Evolutionary conservation across 257 asterid species (phyloP).

Genomic region (Jacaranda mimosifolia): DNA sequence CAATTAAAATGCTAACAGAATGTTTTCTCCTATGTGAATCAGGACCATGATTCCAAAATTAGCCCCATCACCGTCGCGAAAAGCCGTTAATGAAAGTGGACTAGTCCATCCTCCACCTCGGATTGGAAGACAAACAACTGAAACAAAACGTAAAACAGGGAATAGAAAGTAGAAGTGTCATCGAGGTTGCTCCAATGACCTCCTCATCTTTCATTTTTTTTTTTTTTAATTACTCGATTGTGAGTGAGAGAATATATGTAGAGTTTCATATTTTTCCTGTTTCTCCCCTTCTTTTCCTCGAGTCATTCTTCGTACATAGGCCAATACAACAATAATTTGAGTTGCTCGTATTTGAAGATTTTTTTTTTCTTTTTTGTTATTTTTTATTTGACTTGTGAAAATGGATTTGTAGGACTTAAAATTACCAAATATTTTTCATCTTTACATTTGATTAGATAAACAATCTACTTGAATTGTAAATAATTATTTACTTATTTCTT

Average conservation of each 20-base stretch:
- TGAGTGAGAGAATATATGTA: constrained; percentile 42
- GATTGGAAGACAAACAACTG: constrained; percentile 61
- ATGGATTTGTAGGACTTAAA: constrained; percentile 31
- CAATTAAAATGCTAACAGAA: background rate
- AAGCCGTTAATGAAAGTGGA: constrained; percentile 52
- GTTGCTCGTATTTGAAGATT: constrained; percentile 44
- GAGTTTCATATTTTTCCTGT: constrained; percentile 22
- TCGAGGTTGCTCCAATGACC: constrained; percentile 20
- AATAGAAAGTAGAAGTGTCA: constrained; percentile 57
- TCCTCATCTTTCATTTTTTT: constrained; percentile 38
- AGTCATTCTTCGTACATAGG: constrained; percentile 37
- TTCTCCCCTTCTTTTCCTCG: background rate
- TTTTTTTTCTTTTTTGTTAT: background rate
- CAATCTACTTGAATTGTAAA: too few species aligned
- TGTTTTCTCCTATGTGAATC: constrained; percentile 23
- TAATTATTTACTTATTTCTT: background rate
- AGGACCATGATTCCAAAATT: constrained; percentile 65
- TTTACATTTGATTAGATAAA: background rate
- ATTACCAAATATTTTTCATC: background rate
- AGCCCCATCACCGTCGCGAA: constrained; percentile 69
- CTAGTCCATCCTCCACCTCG: constrained; percentile 62
- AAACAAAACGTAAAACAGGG: constrained; percentile 63
- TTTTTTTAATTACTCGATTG: constrained; percentile 23
- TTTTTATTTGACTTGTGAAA: constrained; percentile 33
- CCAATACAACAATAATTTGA: constrained; percentile 60